phyloP scores from a whole-genome alignment of 352 stramenopile genomes.

The Plasmopara halstedii region DNA sequence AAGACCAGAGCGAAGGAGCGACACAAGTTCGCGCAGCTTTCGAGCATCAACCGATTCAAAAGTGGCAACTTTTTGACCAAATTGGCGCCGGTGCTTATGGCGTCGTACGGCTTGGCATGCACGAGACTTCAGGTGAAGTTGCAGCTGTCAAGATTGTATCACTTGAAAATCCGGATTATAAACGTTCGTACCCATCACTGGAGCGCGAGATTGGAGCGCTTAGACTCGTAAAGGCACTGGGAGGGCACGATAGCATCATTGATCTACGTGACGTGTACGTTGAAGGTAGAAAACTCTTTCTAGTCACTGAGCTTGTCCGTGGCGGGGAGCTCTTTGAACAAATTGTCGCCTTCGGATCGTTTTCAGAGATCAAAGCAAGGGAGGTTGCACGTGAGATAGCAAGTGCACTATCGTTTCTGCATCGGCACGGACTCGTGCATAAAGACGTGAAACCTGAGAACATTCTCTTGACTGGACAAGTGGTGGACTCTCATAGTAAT shows the following conservation, averaged over 20 bases:
- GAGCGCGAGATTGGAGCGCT: constrained; percentile 66
- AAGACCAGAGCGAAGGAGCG: constrained; percentile 26
- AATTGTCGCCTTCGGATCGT: constrained; percentile 65
- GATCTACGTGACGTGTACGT: constrained; percentile 78
- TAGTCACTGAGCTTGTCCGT: constrained; percentile 83
- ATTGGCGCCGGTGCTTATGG: constrained; percentile 68
- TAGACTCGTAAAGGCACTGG: constrained; percentile 62
- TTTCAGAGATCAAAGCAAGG: constrained; percentile 39
- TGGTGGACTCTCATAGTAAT: constrained; percentile 17
- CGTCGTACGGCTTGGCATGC: constrained; percentile 59
- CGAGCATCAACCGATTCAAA: constrained; percentile 14
- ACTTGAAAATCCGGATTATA: constrained; percentile 19
- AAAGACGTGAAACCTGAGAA: constrained; percentile 84
- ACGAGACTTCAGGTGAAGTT: constrained; percentile 58
- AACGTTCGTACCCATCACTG: constrained; percentile 39
- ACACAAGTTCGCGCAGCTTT: constrained; percentile 34
- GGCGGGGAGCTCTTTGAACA: constrained; percentile 89
- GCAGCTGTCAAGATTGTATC: constrained; percentile 69
- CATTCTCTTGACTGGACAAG: constrained; percentile 42
- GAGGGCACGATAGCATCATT: constrained; percentile 83
- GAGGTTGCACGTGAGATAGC: constrained; percentile 47
- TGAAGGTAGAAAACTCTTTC: constrained; percentile 62
- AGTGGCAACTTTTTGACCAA: constrained; percentile 63
- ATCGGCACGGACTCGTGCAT: constrained; percentile 63
- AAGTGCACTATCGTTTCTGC: constrained; percentile 60